A percentile compares a stretch with the other conserved stretches of the same genome.
Conservation (phyloP, 768 basidiomycete species). For the Leccinum boreale region DNA sequence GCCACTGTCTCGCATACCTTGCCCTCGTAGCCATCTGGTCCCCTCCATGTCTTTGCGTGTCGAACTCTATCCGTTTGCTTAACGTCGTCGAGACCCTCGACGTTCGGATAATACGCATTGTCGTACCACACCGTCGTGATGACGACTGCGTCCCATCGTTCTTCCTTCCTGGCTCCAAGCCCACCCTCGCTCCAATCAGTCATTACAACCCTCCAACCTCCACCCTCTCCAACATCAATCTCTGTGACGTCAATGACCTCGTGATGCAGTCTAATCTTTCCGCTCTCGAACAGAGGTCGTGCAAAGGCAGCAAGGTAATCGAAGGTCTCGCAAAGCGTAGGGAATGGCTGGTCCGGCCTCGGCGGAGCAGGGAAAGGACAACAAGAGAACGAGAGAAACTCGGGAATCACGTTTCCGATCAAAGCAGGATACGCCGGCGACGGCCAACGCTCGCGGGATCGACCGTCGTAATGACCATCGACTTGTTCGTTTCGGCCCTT, state of each 20-base stretch:
- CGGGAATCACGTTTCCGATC: constrained; percentile 50
- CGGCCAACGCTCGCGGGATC: constrained; percentile 32
- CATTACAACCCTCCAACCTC: constrained; percentile 41
- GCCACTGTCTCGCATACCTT: constrained; percentile 20
- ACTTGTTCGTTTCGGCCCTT: background rate
- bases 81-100: constrained; percentile 41
- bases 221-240: constrained; percentile 14
- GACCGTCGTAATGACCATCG: background rate
- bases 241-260: constrained; percentile 42
- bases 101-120: constrained; percentile 41
- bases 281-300: constrained; percentile 21
- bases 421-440: constrained; percentile 47
- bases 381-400: constrained; percentile 33
- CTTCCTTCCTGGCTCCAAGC: constrained; percentile 23
- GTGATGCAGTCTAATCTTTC: constrained; percentile 38
- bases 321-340: constrained; percentile 27
- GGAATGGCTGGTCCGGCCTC: constrained; percentile 27
- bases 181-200: constrained; percentile 35
- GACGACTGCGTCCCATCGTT: constrained; percentile 50
- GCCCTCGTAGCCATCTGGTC: constrained; percentile 35
- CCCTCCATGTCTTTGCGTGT: constrained; percentile 44
- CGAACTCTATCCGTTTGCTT: constrained; percentile 32
- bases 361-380: constrained; percentile 27
- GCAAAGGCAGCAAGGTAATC: constrained; percentile 28
- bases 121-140: constrained; percentile 46